phyloP scores from a whole-genome alignment of 1,284 basidiomycete genomes.

The Xanthoconium separans region DNA sequence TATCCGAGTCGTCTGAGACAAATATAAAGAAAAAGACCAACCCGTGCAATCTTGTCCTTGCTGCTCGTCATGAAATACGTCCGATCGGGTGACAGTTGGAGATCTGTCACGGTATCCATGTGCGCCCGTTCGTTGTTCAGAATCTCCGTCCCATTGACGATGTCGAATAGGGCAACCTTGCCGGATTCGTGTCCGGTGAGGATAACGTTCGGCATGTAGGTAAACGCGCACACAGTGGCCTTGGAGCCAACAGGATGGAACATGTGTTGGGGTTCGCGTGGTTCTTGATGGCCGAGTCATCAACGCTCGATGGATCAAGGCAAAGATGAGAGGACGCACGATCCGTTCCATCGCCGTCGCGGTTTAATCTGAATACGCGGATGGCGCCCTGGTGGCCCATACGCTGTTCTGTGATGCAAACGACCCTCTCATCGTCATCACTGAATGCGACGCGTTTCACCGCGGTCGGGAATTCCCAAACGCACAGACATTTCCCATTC shows the following conservation, averaged over 20 bases:
- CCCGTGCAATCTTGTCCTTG: constrained; percentile 96
- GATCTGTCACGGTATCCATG: constrained; percentile 83
- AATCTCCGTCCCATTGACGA: constrained; percentile 86
- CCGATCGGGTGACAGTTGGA: constrained; percentile 88
- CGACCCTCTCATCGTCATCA: constrained; percentile 81
- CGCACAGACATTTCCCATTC: constrained; percentile 88
- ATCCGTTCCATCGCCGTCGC: constrained; percentile 72
- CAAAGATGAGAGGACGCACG: constrained; percentile 44
- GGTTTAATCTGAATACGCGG: constrained; percentile 86
- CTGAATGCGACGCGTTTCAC: constrained; percentile 94
- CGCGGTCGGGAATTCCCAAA: constrained; percentile 98
- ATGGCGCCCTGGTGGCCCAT: constrained; percentile 90
- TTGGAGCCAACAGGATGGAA: constrained; percentile 93
- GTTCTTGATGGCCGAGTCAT: constrained; percentile 48
- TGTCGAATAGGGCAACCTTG: constrained; percentile 88
- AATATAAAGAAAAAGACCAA: constrained; percentile 45
- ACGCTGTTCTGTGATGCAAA: constrained; percentile 96
- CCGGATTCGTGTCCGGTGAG: constrained; percentile 96
- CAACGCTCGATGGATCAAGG: neutral
- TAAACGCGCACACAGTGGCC: constrained; percentile 93
- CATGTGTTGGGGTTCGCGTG: constrained; percentile 69
- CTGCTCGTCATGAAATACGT: constrained; percentile 96
- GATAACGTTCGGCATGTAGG: constrained; percentile 76
- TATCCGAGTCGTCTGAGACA: neutral
- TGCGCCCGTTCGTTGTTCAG: constrained; percentile 83